Percentiles rank a stretch among this genome's conserved stretches.
Evolutionary conservation across 176 grass and related monocot genomes (phyloP).

Genomic region (Aegilops bicornis): DNA sequence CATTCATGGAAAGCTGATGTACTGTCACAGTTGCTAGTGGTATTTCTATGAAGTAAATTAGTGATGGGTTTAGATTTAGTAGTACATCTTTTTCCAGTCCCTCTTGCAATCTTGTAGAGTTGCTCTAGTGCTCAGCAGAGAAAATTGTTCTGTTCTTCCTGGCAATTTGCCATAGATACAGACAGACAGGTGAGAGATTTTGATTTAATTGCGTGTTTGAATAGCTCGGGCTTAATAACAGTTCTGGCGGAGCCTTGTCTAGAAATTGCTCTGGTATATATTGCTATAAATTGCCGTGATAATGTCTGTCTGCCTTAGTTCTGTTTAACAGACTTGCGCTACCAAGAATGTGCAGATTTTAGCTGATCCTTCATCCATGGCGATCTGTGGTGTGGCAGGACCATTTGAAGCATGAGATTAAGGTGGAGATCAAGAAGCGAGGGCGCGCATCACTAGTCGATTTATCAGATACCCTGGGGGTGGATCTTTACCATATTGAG

Average conservation of each 20-base stretch:
- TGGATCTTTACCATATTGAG: constrained; percentile 94
- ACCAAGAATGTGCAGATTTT: neutral
- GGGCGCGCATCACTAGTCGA: constrained; percentile 86
- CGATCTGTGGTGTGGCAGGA: constrained; percentile 56
- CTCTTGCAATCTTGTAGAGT: neutral
- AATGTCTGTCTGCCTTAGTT: neutral
- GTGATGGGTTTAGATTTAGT: neutral
- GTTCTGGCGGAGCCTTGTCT: neutral
- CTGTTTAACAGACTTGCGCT: neutral
- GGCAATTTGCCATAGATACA: neutral
- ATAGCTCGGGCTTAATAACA: neutral
- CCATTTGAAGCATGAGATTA: constrained; percentile 87
- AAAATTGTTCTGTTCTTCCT: neutral
- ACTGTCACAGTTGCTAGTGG: neutral
- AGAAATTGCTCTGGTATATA: neutral
- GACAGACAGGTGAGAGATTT: neutral
- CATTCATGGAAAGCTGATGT: neutral
- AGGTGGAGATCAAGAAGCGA: constrained; percentile 73
- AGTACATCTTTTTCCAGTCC: neutral
- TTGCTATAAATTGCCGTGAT: neutral
- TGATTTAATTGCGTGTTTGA: neutral
- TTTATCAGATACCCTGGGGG: constrained; percentile 80
- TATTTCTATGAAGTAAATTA: neutral
- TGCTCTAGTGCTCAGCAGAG: neutral
- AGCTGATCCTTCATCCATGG: neutral